Evolutionary conservation across 208 protist species (phyloP).

Genomic region (Crithidia fasciculata): DNA sequence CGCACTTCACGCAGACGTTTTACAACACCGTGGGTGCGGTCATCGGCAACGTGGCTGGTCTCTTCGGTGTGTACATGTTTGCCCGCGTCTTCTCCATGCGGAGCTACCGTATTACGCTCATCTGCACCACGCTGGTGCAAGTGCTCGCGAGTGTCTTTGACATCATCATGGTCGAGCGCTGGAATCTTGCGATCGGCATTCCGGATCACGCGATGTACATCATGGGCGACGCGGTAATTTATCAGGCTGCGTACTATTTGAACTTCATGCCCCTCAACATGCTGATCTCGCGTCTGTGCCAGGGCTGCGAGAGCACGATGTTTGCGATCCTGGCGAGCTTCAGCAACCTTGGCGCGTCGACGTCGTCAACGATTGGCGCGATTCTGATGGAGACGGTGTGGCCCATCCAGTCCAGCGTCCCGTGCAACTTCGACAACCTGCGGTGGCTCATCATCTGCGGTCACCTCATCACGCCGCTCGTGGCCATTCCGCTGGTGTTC

Average conservation of each 20-base stretch:
- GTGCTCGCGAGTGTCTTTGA: conserved; percentile 60
- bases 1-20: conserved; percentile 58
- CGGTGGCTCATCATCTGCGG: conserved; percentile 49
- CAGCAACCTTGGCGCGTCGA: conserved; percentile 65
- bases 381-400: conserved; percentile 55
- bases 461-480: conserved; percentile 52
- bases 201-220: conserved; percentile 67
- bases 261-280: conserved; percentile 73
- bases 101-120: conserved; percentile 49
- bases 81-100: conserved; percentile 41
- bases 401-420: conserved; percentile 36
- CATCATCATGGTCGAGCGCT: conserved; percentile 68
- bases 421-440: conserved; percentile 70
- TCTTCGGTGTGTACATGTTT: conserved; percentile 55
- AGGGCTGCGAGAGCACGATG: conserved; percentile 71
- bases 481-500: conserved; percentile 56
- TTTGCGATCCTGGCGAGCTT: conserved; percentile 78
- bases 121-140: conserved; percentile 49
- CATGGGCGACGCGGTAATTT: conserved; percentile 62
- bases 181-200: conserved; percentile 48
- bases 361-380: conserved; percentile 47
- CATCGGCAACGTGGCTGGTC: conserved; percentile 37
- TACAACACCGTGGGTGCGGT: conserved; percentile 48
- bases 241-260: conserved; percentile 60
- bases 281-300: conserved; percentile 78